Evolutionary conservation across 306 rosid species (phyloP), one percentile per base, ranked within the genome.

Genomic region (Boehmeria nivea): DNA sequence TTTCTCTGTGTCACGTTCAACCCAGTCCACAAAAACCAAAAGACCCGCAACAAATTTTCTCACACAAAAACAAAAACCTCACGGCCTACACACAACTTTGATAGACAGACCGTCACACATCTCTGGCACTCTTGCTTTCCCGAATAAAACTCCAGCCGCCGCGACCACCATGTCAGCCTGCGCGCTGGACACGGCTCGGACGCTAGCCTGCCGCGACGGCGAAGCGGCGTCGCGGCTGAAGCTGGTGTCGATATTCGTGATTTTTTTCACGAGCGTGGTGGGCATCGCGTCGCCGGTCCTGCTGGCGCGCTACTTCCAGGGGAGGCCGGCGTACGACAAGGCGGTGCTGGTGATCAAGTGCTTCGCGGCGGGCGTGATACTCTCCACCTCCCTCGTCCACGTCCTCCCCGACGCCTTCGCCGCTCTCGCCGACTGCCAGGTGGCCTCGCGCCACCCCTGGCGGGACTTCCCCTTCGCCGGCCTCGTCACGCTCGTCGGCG

Each of bases 341-440:
- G 84, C 99, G 0, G 70, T 80, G 9, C 80, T 83, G 0, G 11
- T 81, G 0, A 78, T 87, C 54, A 87, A 91, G 72, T 91, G 95
- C 72, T 91, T 87, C 68, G 99, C 99, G 19, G 96, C 99, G 13
- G 96, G 96, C 2, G 99, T 91, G 0, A 84, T 91, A n/a, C 89
- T 91, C 46, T 87, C 96, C 37, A 91, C 99, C 19, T 91, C 96
- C 12, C 70, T 91, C 19, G 96, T 91, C 72, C 99, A 91, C 87
- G 99, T 91, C 6, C 94, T 91, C 26, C 99, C 99, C 0, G 96
- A 84, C 63, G 96, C 99, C 58, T 91, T 54, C 72, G 71, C 68
- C 20, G 89, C 99, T 22, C 96, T 91, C 72, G 53, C 85, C 19
- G 89, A 91, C 69, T 87, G 96, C 89, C 87, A 66, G 1, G 83